phyloP scores from a whole-genome alignment of 352 stramenopile species.

The Phytophthora sp. region DNA sequence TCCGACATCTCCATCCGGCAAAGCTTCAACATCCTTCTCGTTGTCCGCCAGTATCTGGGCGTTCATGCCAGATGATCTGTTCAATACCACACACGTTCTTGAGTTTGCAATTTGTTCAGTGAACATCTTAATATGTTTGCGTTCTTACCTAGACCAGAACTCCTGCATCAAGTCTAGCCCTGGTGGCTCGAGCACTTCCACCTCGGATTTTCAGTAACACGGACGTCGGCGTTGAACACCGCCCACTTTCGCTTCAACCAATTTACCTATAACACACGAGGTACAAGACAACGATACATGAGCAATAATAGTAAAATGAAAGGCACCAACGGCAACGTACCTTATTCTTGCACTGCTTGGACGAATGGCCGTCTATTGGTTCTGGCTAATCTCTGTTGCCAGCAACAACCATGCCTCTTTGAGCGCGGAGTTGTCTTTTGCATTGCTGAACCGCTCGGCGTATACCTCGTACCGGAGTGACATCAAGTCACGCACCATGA shows the following conservation, averaged over 20 bases:
- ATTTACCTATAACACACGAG: neutral
- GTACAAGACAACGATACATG: neutral
- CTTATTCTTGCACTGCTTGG: too few relatives aligned
- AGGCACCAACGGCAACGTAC: too few relatives aligned
- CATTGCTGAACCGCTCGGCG: too few relatives aligned
- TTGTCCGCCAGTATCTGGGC: conserved; percentile 2
- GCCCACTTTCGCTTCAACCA: conserved; percentile 10
- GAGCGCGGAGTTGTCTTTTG: too few relatives aligned
- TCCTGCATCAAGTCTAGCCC: conserved; percentile 1
- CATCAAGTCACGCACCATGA: too few relatives aligned
- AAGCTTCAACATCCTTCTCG: neutral
- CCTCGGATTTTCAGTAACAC: conserved; percentile 1
- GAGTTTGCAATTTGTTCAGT: neutral
- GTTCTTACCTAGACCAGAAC: conserved; percentile 2
- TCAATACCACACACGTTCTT: neutral
- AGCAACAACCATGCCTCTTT: too few relatives aligned
- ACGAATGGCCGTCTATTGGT: too few relatives aligned
- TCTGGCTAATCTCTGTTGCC: too few relatives aligned
- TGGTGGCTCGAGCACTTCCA: conserved; percentile 7
- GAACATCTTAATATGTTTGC: neutral
- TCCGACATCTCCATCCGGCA: neutral
- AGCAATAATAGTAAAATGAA: neutral
- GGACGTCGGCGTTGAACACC: conserved; percentile 2
- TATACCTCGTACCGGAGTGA: too few relatives aligned
- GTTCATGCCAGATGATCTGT: conserved; percentile 4